Base-by-base conservation (phyloP, 2,329 filamentous ascomycete species). In the Neonectria coccinea region DNA sequence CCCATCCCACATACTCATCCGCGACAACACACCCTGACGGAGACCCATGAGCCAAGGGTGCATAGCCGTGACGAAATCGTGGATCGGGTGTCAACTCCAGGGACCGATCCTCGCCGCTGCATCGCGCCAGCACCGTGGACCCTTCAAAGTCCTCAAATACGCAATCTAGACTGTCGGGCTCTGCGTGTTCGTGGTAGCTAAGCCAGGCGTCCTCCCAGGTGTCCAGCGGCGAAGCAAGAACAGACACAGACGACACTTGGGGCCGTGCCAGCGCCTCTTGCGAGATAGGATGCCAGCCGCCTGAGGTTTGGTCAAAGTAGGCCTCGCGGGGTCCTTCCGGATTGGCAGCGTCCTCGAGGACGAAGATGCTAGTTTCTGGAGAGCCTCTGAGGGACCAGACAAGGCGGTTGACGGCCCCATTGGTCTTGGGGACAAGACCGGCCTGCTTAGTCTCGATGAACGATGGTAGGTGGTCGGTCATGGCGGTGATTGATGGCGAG, bases 201-300 rank as follows among this genome's bases (percentile, higher is more conserved):
- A 4, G 6, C 5, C 5, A 27, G 33, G 22, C 22, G 22, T 22
- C 22, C 27, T 36, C 22, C 47, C 48, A 62, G 2, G 6, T 3
- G 1, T 58, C 27, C 29, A 66, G 11, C 3, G 22, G 52, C 18
- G 5, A 42, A 42, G 16, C n/a, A 8, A 18, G n/a, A 18, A 44
- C 41, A 12, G 41, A 11, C 22, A 44, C 4, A 22, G 41, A 44
- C 20, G 18, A 22, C 18, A 12, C 41, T 20, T 9, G 41, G n/a
- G 18, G 11, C 18, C 22, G 4, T 11, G 55, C 57, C 31, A 68
- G 47, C 22, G 66, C 56, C 50, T 56, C 65, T 47, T 65, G 66
- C 41, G 67, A 62, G n/a, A 68, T 50, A 16, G 63, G 52, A 25
- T 68, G 66, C 63, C 54, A 63, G 61, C 39, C 9, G 22, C 51